Base-by-base conservation (phyloP, 2,329 filamentous ascomycete species). In the Emergomyces orientalis region DNA sequence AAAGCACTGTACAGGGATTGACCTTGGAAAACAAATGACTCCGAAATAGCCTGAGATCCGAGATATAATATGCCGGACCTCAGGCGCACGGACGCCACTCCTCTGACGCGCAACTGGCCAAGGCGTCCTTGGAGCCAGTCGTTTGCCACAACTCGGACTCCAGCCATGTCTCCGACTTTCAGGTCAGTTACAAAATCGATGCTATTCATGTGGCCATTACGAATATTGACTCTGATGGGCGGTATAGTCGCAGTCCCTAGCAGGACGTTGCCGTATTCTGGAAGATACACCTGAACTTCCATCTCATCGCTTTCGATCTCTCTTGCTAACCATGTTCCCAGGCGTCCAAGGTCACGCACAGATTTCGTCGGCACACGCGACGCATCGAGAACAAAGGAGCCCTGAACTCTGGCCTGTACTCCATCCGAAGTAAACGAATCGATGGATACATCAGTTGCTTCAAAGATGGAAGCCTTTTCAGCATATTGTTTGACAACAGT, bases 61-160 rank as follows among this genome's bases (percentile, higher is more conserved):
- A 97, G 80, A 54, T 84, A 84, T 64, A 97, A 78, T 59, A 96
- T 76, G 30, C 94, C 93, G 56, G 91, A 89, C 73, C 86, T 91
- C 62, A 97, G 76, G 39, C 82, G 81, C 45, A 97, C 80, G 47
- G 87, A 79, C 32, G 90, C 87, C 70, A 87, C 88, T 52, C 88
- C 93, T 62, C 86, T 81, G 17, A 97, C 79, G 65, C 83, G 85
- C 63, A 99, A 77, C 63, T 83, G 80, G 13, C 86, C 83, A 63
- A 97, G 79, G 61, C 85, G 87, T 47, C 92, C 91, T 61, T 89
- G 86, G 64, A 99, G 78, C 87, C 91, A 97, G 74, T 96, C 89
- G 73, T 94, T 91, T 56, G 90, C 91, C 66, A 97, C 83, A 64
- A 83, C 83, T 64, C 90, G 87, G 68, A 97, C 86, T 6, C 87